Evolutionary conservation across 305 asterid genomes (phyloP), one percentile per base, ranked within the genome.

Genomic region (Fraxinus sp.): DNA sequence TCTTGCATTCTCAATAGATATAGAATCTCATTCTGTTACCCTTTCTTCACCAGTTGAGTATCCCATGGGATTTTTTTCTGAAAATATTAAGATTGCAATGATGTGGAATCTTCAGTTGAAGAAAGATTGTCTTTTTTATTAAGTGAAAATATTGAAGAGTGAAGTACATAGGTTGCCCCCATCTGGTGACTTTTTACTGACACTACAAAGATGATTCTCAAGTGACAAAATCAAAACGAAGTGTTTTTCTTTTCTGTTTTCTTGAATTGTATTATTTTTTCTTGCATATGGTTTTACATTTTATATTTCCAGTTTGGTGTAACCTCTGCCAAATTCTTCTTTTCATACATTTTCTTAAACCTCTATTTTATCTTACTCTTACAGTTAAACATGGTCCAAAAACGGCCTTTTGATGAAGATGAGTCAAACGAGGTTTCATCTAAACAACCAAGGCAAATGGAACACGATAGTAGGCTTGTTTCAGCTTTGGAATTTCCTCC

Each of bases 361-460:
- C 35, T 20, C 49, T 49, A 4, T 35, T 41, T 66, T 77, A 26
- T 82, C 28, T 35, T 43, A 30, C 18, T 77, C 20, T 20, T 3
- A 10, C 77, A 80, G 73, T 66, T 70, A 41, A 77, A 80, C 20
- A 84, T 84, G 87, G 84, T 77, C 49, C 84, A 80, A 68, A 84
- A 84, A 39, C 82, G 87, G 9, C 75, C 79, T 33, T 80, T 76
- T 46, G 79, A 55, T 70, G 87, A 68, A 62, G 84, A 46, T 2
- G 83, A 74, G 18, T 55, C 41, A 3, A 70, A 75, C 30, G 87
- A 36, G 18, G 87, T 84, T 57, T 37, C 84, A 77, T 52, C 35
- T 18, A 84, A 84, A 78, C 84, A 80, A 26, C 77, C 79, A 10
- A 84, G 84, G 74, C 83, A 84, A 14, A 57, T 49, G 46, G 87